Evolutionary conservation across 1,284 basidiomycete genomes (phyloP).

Genomic region (Moesziomyces antarcticus): DNA sequence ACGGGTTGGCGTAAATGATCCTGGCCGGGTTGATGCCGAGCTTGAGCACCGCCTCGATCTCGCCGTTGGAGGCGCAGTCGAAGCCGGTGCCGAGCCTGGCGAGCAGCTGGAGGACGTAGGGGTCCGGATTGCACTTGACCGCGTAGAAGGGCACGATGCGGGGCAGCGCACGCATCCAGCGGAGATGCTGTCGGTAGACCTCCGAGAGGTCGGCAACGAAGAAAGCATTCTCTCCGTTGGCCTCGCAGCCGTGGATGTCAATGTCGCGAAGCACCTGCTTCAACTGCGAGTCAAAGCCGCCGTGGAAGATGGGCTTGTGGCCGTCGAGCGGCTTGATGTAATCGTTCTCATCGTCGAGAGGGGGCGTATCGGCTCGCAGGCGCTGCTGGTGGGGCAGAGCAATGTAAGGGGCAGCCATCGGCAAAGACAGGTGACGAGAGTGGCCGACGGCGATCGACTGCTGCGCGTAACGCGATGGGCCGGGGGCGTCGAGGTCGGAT

Average conservation of each 20-base stretch:
- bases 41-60: slow-evolving; percentile 84
- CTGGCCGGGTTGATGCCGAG: slow-evolving; percentile 74
- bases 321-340: slow-evolving; percentile 46
- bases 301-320: slow-evolving; percentile 55
- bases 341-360: slow-evolving; percentile 48
- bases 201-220: slow-evolving; percentile 93
- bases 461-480: slow-evolving; percentile 28
- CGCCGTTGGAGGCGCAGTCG: slow-evolving; percentile 97
- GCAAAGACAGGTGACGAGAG: slow-evolving; percentile 13
- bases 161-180: slow-evolving; percentile 80
- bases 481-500: slow-evolving; percentile 18
- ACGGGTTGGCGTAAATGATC: slow-evolving; percentile 98
- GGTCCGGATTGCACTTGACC: slow-evolving; percentile 98
- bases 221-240: slow-evolving; percentile 89
- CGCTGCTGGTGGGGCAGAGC: slow-evolving; percentile 48
- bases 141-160: slow-evolving; percentile 88
- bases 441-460: slow-evolving; percentile 33
- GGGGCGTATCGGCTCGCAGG: slow-evolving; percentile 43
- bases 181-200: slow-evolving; percentile 85
- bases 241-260: slow-evolving; percentile 69
- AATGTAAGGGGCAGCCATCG: slow-evolving; percentile 44
- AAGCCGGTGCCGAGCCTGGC: slow-evolving; percentile 90
- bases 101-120: slow-evolving; percentile 88
- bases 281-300: slow-evolving; percentile 57
- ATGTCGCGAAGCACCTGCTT: slow-evolving; percentile 53